Evolutionary conservation across 176 grass and related monocot species (phyloP), one percentile per base, ranked within the genome.

Genomic region (Canna indica): DNA sequence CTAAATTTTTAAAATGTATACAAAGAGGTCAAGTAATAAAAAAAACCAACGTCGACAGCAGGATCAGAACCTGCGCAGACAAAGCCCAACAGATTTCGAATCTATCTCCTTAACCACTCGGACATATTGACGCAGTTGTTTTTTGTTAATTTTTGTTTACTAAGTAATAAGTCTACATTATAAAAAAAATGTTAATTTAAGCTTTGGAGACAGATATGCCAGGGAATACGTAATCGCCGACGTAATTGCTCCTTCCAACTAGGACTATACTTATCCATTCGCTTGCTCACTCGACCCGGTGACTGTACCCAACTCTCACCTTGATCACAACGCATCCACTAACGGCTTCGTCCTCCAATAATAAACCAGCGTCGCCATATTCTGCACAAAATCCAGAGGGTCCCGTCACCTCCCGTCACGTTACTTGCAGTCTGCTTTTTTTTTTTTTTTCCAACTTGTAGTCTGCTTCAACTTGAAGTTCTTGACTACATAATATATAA

Each of bases 51-150:
- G 75, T 77, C 75, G 75, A 77, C 75, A 77, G 75, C 75, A 68
- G 64, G 75, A 77, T 77, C 69, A 64, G 75, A 77, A 77, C 75
- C 75, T 77, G 75, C 75, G 75, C 75, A 77, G 75, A 64, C 75
- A 73, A 2, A 60, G 54, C 71, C 71, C 71, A 73, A 73, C 71
- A 73, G 71, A 73, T 73, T 73, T 73, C 71, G 71, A 84, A 78
- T 86, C 84, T 84, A 59, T 88, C 78, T 78, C 72, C 67, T 65
- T 75, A 80, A 73, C 82, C 79, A 68, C 78, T 84, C 82, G 76
- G 82, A 84, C 82, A 79, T 84, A 84, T 79, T 71, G 82, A 84
- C 82, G n/a, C n/a, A n/a, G n/a, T n/a, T n/a, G n/a, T n/a, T n/a
- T n/a, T n/a, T n/a, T n/a, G n/a, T n/a, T n/a, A n/a, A n/a, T n/a